Conservation (phyloP, 129 eudicot species). For the Flaveria bidentis region DNA sequence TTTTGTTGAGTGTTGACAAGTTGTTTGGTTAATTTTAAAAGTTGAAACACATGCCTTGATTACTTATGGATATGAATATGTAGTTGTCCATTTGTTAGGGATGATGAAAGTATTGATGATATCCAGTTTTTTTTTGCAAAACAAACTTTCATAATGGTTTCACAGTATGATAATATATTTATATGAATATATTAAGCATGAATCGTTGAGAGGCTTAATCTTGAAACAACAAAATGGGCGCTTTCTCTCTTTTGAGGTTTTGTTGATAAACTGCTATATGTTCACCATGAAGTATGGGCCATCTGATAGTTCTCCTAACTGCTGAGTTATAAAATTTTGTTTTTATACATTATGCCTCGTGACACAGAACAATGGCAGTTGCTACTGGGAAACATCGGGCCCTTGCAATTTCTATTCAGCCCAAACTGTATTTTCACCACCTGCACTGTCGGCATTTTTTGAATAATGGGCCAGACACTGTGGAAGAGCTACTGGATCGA, state of each 20-base stretch:
- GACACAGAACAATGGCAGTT: conserved; percentile 35
- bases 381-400: conserved; percentile 28
- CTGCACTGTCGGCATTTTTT: conserved; percentile 33
- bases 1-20: too few relatives aligned
- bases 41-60: neutral
- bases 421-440: conserved; percentile 27
- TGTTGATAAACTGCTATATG: neutral
- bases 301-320: neutral
- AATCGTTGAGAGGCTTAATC: neutral
- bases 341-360: neutral
- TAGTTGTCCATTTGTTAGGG: neutral
- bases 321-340: neutral
- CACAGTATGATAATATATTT: neutral
- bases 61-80: too few relatives aligned
- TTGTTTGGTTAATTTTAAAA: neutral
- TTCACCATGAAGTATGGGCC: neutral
- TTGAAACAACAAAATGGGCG: neutral
- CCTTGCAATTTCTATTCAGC: conserved; percentile 28
- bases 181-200: neutral
- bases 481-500: conserved; percentile 87
- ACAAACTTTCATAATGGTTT: neutral
- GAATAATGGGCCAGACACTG: conserved; percentile 80
- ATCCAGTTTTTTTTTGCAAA: neutral
- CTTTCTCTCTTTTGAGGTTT: neutral
- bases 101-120: neutral